A percentile compares a stretch with the other conserved stretches of the same genome.
phyloP scores from a whole-genome alignment of 768 basidiomycete species.

The Tubosaeta brunneosetosa region DNA sequence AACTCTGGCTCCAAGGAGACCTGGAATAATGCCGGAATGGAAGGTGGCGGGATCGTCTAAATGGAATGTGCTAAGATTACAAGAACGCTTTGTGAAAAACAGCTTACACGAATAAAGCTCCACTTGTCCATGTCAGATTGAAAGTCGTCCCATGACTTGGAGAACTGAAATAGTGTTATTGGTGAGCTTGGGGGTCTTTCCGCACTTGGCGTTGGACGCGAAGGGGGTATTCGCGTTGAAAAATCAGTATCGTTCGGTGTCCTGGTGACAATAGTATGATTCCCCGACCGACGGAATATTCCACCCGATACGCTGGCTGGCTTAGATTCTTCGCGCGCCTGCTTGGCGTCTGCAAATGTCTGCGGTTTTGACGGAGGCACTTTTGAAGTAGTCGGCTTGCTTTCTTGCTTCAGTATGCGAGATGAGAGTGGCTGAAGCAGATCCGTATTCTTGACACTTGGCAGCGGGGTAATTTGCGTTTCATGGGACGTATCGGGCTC shows the following conservation, averaged over 20 bases:
- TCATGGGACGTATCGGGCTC: constrained; percentile 30
- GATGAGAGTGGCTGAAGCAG: constrained; percentile 40
- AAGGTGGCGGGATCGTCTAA: constrained; percentile 52
- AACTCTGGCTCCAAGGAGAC: constrained; percentile 64
- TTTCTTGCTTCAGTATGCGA: constrained; percentile 25
- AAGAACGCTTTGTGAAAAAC: not conserved
- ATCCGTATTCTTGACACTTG: constrained; percentile 13
- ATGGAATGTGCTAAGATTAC: not conserved
- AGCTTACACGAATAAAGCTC: constrained; percentile 54
- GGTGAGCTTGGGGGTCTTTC: constrained; percentile 25
- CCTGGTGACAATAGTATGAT: constrained; percentile 51
- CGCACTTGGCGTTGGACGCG: constrained; percentile 1
- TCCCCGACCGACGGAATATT: constrained; percentile 63
- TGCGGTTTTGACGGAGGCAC: constrained; percentile 14
- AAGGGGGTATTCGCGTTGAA: constrained; percentile 1
- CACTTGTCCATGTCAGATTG: constrained; percentile 45
- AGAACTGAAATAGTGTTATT: constrained; percentile 59
- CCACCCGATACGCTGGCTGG: constrained; percentile 58
- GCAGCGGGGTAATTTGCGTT: not conserved
- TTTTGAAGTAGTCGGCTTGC: constrained; percentile 2
- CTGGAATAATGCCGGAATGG: constrained; percentile 60
- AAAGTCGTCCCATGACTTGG: constrained; percentile 50
- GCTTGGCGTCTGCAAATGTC: constrained; percentile 58
- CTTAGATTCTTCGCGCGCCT: constrained; percentile 45
- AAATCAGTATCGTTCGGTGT: constrained; percentile 16